Percentiles rank a stretch among this genome's conserved stretches.
These are phyloP conservation scores for Dillenia suffruticosa DNA, from an alignment of 164 flowering plant genomes.

Conservation along the genomic window DNA sequence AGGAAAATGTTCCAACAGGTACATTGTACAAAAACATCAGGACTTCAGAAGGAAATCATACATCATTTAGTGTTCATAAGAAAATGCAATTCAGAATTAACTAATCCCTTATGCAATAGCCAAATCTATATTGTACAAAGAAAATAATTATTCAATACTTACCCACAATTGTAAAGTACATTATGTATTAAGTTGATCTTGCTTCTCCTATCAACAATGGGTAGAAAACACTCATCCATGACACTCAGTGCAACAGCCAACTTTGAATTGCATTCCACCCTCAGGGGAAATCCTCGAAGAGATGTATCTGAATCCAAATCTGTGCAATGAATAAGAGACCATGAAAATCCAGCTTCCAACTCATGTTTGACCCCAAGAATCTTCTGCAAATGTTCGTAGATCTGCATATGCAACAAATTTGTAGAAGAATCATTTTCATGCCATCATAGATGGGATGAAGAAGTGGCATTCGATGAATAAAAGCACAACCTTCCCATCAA, in stretches of 20 bases:
- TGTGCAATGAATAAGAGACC: slow-evolving; percentile 74
- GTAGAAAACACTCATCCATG: slow-evolving; percentile 97
- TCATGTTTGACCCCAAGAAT: slow-evolving; percentile 82
- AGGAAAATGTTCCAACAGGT: no score
- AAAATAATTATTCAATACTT: slow-evolving; percentile 20
- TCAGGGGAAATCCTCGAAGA: slow-evolving; percentile 36
- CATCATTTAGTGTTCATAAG: no score
- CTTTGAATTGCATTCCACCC: slow-evolving; percentile 88
- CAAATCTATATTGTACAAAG: no score
- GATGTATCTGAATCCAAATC: slow-evolving; percentile 43
- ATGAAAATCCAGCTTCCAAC: slow-evolving; percentile 80
- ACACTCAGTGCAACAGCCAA: slow-evolving; percentile 81
- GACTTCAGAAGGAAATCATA: no score
- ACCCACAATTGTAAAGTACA: slow-evolving; percentile 89
- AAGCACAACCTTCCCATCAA: no score
- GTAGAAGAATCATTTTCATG: background rate
- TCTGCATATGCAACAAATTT: slow-evolving; percentile 35
- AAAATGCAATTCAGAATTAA: no score
- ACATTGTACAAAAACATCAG: no score
- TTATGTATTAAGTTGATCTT: slow-evolving; percentile 71
- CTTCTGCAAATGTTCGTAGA: slow-evolving; percentile 60
- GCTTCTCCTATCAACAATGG: slow-evolving; percentile 79
- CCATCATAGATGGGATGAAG: no score
- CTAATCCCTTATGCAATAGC: no score
- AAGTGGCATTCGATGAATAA: no score